These are phyloP conservation scores for Hygrophorus russula DNA, from an alignment of 768 basidiomycete species.

Conservation along the genomic window DNA sequence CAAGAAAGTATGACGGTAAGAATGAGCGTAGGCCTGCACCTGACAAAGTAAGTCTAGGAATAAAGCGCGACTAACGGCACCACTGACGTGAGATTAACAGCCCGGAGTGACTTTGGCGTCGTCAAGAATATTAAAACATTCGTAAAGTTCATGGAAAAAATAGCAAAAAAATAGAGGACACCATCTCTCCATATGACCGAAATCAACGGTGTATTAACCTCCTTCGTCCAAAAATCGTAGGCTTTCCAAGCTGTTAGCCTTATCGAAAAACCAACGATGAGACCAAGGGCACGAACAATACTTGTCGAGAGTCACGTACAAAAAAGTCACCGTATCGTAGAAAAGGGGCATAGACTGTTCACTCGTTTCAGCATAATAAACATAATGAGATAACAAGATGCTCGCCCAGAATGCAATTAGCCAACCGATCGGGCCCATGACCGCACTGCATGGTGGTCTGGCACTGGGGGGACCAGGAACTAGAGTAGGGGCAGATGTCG, in stretches of 20 bases:
- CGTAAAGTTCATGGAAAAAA: slow-evolving; percentile 15
- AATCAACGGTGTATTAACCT: slow-evolving; percentile 1
- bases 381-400: not conserved
- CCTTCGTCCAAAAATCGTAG: not conserved
- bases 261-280: slow-evolving; percentile 1
- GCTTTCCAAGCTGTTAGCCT: not conserved
- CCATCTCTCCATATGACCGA: slow-evolving; percentile 11
- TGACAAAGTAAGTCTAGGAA: not conserved
- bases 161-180: slow-evolving; percentile 16
- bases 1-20: slow-evolving; percentile 16
- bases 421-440: slow-evolving; percentile 14
- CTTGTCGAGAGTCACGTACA: too few relatives aligned
- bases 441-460: slow-evolving; percentile 12
- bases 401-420: slow-evolving; percentile 15
- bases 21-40: slow-evolving; percentile 13
- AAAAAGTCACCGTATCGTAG: slow-evolving; percentile 13
- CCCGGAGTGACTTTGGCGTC: slow-evolving; percentile 8
- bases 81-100: too few relatives aligned
- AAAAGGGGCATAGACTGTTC: slow-evolving; percentile 10
- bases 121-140: slow-evolving; percentile 15
- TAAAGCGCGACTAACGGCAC: too few relatives aligned
- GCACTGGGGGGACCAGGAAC: slow-evolving; percentile 7
- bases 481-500: slow-evolving; percentile 7
- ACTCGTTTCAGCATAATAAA: not conserved
- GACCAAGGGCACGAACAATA: slow-evolving; percentile 5